These are phyloP conservation scores for Podospora sp. DNA, from an alignment of 495 filamentous ascomycete genomes.

Conservation along the genomic window DNA sequence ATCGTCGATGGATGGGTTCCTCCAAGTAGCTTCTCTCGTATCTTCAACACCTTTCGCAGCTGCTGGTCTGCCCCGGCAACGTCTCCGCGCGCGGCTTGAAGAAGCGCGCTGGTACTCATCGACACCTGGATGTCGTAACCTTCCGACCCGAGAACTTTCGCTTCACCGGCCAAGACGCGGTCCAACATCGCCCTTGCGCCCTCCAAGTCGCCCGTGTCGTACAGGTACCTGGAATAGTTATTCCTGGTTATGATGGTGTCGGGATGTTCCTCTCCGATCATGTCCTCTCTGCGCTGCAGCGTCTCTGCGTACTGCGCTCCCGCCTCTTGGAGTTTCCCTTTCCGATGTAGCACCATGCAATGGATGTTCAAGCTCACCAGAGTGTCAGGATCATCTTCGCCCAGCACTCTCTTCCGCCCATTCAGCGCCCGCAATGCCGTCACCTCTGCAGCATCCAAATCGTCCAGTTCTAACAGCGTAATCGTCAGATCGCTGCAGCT, in stretches of 20 bases:
- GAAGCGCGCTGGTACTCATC: neutral
- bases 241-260: neutral
- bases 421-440: neutral
- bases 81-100: neutral
- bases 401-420: neutral
- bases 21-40: neutral
- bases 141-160: neutral
- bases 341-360: neutral
- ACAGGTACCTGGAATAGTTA: neutral
- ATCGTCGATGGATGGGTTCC: neutral
- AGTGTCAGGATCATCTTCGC: neutral
- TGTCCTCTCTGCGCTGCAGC: neutral
- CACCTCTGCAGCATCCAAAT: neutral
- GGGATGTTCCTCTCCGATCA: neutral
- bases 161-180: neutral
- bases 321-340: neutral
- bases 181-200: neutral
- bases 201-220: neutral
- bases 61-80: neutral
- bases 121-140: neutral
- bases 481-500: neutral
- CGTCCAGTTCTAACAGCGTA: neutral
- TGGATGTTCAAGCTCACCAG: neutral
- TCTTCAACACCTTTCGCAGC: neutral
- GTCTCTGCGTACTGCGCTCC: neutral